Evolutionary conservation across 2,329 filamentous ascomycete species (phyloP), one percentile per base, ranked within the genome.

Genomic region (Neofusicoccum ribis): DNA sequence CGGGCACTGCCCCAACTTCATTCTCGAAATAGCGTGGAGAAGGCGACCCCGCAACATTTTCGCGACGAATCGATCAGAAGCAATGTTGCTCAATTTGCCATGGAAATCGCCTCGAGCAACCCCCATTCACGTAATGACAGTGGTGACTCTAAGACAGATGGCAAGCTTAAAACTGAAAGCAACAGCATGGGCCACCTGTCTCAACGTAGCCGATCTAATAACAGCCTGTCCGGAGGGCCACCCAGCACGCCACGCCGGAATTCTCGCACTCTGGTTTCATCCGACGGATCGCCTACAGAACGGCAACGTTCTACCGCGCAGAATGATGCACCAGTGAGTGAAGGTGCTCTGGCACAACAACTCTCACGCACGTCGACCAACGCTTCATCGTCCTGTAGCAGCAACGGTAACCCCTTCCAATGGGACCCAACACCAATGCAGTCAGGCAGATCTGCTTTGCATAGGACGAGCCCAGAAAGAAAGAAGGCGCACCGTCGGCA

Each of bases 341-440:
- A 74, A n/a, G 67, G 67, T 8, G 71, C 69, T 1, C 76, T 76
- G 0, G 73, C 74, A 20, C 73, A 80, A 17, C 76, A 79, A 66
- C 71, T 75, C 23, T 81, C 79, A 2, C 72, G 76, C 47, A 73
- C 77, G 2, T 80, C 74, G 15, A 76, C 78, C 5, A 72, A 74
- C 36, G 70, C 72, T 14, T 78, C 77, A 6, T 73, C 72, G 9
- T 70, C 69, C n/a, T 68, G 75, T n/a, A 81, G 78, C 67, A 81
- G 79, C 68, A 78, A 79, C 51, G 79, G 78, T 3, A 81, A 81
- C 63, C 79, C 80, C 0, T 81, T 82, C 63, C 79, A 81, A 63
- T 81, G 79, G 79, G 80, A 81, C 65, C 73, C 71, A 27, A 66
- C 71, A 20, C 76, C 74, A 11, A 68, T 74, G n/a, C 72, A 74